Evolutionary conservation across 495 filamentous ascomycete genomes (phyloP).

Genomic region (Bacidia gigantensis): DNA sequence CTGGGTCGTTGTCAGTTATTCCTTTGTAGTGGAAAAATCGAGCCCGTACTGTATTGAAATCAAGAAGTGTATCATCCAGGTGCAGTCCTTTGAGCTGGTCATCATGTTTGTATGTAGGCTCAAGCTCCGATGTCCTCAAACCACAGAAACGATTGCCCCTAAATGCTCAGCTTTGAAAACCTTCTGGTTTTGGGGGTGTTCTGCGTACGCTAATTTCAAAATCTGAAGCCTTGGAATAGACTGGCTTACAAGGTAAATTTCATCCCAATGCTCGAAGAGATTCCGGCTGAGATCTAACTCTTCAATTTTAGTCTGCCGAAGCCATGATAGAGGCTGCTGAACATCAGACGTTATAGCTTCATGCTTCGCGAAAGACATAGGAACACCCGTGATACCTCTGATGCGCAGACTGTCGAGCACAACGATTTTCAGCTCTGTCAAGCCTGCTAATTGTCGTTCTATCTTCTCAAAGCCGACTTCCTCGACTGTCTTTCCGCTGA

Average conservation of each 20-base stretch:
- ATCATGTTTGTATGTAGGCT: not conserved
- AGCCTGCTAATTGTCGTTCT: conserved; percentile 56
- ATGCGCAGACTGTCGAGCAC: conserved; percentile 66
- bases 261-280: conserved; percentile 51
- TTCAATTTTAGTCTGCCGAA: conserved; percentile 39
- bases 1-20: not conserved
- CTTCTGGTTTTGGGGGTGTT: not conserved
- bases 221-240: conserved; percentile 46
- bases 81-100: conserved; percentile 48
- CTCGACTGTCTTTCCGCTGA: conserved; percentile 80
- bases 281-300: conserved; percentile 84
- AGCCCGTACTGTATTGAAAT: conserved; percentile 7
- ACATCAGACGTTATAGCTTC: conserved; percentile 19
- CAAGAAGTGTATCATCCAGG: conserved; percentile 56
- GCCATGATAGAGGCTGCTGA: conserved; percentile 13
- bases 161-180: conserved; percentile 3
- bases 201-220: conserved; percentile 56
- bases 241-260: conserved; percentile 55
- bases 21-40: not conserved
- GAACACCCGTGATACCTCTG: conserved; percentile 21
- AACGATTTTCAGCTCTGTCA: conserved; percentile 65
- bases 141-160: conserved; percentile 67
- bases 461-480: conserved; percentile 97
- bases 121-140: conserved; percentile 23
- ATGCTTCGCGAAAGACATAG: not conserved